Base-by-base conservation (phyloP, 2,329 filamentous ascomycete species). In the Tolypocladium sp. region DNA sequence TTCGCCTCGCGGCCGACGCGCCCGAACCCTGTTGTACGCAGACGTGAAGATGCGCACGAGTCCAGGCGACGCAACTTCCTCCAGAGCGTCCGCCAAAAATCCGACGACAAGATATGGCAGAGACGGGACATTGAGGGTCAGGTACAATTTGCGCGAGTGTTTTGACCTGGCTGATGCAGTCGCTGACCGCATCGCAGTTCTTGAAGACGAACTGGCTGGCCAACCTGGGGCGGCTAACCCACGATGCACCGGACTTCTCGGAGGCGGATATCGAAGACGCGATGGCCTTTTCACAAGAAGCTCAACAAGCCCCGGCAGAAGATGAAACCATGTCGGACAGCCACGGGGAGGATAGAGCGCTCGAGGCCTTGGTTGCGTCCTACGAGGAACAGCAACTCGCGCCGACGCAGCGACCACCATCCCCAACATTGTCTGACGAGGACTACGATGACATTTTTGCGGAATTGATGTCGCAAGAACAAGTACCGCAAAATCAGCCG, bases 1-100 rank as follows among this genome's bases (percentile, higher is more conserved):
- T 87, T 78, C 64, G 77, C 82, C 35, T 74, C 81, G 61, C 79
- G 84, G 20, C 76, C 77, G 17, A 74, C 79, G 58, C 87, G 87
- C 61, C 78, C 80, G 41, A 90, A 88, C 62, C 88, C 87, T 0
- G 66, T 88, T 8, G 73, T 86, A 22, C 81, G 82, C 63, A 81
- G 75, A 61, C 79, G 83, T 56, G 83, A 91, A 68, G 83, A 83
- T 22, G 77, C 79, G 0, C 83, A 85, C 58, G 86, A 90, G 68
- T 77, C 81, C 58, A 77, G 90, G 59, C 78, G 89, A 54, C 82
- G 82, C 38, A 76, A 88, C 59, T 93, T 93, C 66, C 74, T 93
- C 60, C 83, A 85, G 68, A 88, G 80, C 57, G 85, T 89, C 22
- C 78, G 83, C 60, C 80, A 84, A 65, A 79, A 82, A 46, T 75